phyloP scores from a whole-genome alignment of 106 monocot genomes.

The Phalaenopsis aphrodite region DNA sequence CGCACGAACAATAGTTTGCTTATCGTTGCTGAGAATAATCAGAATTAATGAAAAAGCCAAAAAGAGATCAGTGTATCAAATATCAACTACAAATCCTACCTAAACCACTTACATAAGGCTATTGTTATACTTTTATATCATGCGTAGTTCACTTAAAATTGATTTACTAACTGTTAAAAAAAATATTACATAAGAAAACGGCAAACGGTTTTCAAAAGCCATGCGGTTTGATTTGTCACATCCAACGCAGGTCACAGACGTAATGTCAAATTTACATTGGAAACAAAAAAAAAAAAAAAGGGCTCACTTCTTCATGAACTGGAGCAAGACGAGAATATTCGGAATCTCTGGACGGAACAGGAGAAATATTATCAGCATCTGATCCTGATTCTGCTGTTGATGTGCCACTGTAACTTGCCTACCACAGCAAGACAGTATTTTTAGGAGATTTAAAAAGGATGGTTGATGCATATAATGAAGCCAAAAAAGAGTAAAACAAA shows the following conservation, averaged over 20 bases:
- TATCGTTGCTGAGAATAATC: background rate
- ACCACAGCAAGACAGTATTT: conserved; percentile 2
- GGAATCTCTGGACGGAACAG: conserved; percentile 20
- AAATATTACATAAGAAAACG: background rate
- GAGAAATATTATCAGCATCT: conserved; percentile 74
- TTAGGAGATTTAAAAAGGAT: background rate
- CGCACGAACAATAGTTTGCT: background rate
- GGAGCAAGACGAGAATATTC: conserved; percentile 52
- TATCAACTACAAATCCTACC: background rate
- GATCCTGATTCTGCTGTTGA: conserved; percentile 76
- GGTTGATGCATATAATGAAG: background rate
- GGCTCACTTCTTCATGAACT: conserved; percentile 78
- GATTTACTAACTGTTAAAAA: background rate
- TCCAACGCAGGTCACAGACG: background rate
- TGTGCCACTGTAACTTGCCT: conserved; percentile 52
- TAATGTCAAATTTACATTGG: background rate
- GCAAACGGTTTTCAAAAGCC: background rate
- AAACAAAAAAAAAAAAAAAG: background rate
- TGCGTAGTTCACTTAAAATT: background rate
- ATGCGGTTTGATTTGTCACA: background rate
- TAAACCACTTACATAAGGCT: background rate
- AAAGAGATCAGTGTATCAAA: background rate
- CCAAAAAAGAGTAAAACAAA: background rate
- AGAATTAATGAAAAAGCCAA: background rate
- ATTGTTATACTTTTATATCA: background rate